A percentile compares a stretch with the other conserved stretches of the same genome.
These are phyloP conservation scores for Xylariaceae sp. DNA, from an alignment of 2,329 filamentous ascomycete species.

Conservation along the genomic window DNA sequence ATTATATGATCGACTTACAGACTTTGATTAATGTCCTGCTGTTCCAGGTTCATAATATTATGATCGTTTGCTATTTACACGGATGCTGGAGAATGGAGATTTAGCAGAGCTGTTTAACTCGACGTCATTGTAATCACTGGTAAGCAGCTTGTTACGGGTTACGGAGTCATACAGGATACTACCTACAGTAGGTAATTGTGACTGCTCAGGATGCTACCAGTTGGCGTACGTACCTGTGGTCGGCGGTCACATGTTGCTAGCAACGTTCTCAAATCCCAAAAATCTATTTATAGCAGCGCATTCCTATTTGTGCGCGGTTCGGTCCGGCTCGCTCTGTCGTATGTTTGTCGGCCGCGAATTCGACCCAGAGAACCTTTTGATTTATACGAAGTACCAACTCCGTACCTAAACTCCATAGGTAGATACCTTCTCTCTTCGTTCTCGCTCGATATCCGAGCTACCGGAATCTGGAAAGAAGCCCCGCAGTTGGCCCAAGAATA, in stretches of 20 bases:
- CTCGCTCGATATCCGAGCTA: not conserved
- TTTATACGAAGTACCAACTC: not conserved
- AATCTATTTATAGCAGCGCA: not conserved
- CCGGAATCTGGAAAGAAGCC: not conserved
- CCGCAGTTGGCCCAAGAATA: not conserved
- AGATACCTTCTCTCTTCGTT: not conserved
- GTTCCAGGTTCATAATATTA: too few relatives aligned
- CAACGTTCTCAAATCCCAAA: not conserved
- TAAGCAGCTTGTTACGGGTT: too few relatives aligned
- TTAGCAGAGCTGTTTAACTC: too few relatives aligned
- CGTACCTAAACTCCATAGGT: not conserved
- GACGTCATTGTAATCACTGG: too few relatives aligned
- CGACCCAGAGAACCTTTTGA: not conserved
- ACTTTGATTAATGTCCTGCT: too few relatives aligned
- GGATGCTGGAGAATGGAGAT: too few relatives aligned
- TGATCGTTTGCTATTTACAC: too few relatives aligned
- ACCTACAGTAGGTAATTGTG: too few relatives aligned
- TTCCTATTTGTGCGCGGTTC: not conserved
- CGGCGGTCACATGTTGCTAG: not conserved
- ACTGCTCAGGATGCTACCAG: too few relatives aligned
- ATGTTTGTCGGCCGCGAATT: not conserved
- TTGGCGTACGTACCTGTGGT: too few relatives aligned
- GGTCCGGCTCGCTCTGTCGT: not conserved
- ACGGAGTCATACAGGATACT: too few relatives aligned
- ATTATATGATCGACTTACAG: not conserved